Evolutionary conservation across 2,329 filamentous ascomycete species (phyloP).

Genomic region (Sporothrix phasma): DNA sequence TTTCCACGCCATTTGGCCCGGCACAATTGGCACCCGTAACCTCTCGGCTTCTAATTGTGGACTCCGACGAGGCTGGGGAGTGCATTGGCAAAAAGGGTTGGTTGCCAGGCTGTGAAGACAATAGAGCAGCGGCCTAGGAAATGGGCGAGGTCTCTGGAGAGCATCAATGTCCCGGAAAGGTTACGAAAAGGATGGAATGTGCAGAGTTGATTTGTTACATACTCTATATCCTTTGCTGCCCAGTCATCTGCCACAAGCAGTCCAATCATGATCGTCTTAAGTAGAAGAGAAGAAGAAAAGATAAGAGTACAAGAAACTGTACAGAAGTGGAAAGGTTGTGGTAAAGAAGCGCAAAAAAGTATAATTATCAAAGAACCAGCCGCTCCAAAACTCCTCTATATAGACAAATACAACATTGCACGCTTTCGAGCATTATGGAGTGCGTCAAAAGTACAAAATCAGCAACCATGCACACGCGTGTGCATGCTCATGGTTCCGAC

Average conservation of each 20-base stretch:
- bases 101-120: not conserved
- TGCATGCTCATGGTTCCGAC: not conserved
- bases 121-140: not conserved
- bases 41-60: conserved; percentile 7
- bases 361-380: not conserved
- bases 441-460: not conserved
- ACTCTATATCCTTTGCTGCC: not conserved
- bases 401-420: conserved; percentile 9
- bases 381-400: conserved; percentile 17
- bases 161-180: not conserved
- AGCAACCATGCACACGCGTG: not conserved
- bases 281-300: not conserved
- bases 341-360: not conserved
- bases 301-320: not conserved
- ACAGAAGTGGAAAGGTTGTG: not conserved
- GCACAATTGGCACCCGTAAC: not conserved
- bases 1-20: not conserved
- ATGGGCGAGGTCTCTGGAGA: not conserved
- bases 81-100: not conserved
- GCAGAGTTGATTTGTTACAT: not conserved
- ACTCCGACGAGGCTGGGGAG: conserved; percentile 3
- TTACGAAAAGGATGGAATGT: not conserved
- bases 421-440: not conserved
- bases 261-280: not conserved
- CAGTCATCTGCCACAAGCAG: not conserved